Evolutionary conservation across 495 filamentous ascomycete species (phyloP).

Genomic region (Hyaloscypha variabilis): DNA sequence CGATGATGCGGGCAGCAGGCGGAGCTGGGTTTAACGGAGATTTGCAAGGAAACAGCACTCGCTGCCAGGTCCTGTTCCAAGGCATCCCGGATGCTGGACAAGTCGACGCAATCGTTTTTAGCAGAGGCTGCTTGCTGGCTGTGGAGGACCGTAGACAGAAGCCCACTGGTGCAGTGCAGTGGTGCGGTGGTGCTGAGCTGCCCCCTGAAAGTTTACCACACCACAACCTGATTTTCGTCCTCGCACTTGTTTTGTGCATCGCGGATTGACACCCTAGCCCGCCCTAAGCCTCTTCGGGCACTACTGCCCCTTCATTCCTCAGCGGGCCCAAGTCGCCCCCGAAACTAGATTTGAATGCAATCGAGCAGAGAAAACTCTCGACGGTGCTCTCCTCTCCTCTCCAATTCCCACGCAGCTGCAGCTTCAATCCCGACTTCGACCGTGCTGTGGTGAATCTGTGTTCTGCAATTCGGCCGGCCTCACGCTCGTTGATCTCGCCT

Average conservation of each 20-base stretch:
- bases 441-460: slow-evolving; percentile 5
- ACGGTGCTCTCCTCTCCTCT: slow-evolving; percentile 31
- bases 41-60: background rate
- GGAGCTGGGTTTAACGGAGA: background rate
- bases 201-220: background rate
- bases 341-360: slow-evolving; percentile 15
- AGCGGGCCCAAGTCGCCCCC: slow-evolving; percentile 3
- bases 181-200: too few species aligned
- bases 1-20: background rate
- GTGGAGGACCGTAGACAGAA: too few species aligned
- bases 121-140: slow-evolving; percentile 2
- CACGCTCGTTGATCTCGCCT: slow-evolving; percentile 18
- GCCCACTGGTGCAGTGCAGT: too few species aligned
- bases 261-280: background rate
- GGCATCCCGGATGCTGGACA: slow-evolving; percentile 4
- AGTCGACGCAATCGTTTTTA: slow-evolving; percentile 6
- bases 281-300: slow-evolving; percentile 4
- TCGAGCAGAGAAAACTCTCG: background rate
- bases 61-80: background rate
- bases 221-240: slow-evolving; percentile 4
- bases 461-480: slow-evolving; percentile 3
- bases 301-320: slow-evolving; percentile 14
- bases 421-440: slow-evolving; percentile 13
- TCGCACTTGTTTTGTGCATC: background rate
- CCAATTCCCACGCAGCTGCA: slow-evolving; percentile 28